A percentile compares a stretch with the other conserved stretches of the same genome.
Conservation (phyloP, 169 alveolate genomes). For the Eimeria sp. region DNA sequence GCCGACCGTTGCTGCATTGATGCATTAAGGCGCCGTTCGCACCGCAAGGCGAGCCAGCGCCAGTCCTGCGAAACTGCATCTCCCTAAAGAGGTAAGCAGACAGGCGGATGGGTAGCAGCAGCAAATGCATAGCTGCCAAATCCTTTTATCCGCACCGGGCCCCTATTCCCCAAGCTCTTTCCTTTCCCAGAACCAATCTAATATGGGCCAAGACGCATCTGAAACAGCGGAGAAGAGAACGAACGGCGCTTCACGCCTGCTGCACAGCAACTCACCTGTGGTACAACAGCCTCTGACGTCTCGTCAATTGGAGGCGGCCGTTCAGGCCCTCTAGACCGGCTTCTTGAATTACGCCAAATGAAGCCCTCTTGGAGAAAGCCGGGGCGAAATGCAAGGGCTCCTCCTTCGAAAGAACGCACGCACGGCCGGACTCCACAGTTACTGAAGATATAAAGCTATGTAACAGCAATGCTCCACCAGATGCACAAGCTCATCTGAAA, state of each 20-base stretch:
- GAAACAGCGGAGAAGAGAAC: not conserved
- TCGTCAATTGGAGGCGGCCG: constrained; percentile 82
- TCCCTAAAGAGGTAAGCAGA: constrained; percentile 28
- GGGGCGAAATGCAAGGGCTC: not conserved
- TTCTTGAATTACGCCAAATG: not conserved
- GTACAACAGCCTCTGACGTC: constrained; percentile 57
- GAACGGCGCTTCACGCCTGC: not conserved
- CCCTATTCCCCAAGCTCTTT: not conserved
- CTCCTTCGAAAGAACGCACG: not conserved
- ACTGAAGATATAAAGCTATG: not conserved
- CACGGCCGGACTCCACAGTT: not conserved
- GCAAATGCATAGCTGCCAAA: not conserved
- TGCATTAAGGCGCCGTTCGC: constrained; percentile 87
- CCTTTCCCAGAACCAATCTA: not conserved
- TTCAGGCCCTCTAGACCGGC: constrained; percentile 58
- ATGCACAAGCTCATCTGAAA: not conserved
- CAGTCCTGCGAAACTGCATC: constrained; percentile 89
- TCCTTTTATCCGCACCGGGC: not conserved
- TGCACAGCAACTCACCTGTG: constrained; percentile 20
- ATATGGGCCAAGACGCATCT: not conserved
- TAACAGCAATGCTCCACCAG: not conserved
- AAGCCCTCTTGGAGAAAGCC: constrained; percentile 21
- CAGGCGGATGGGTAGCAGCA: not conserved
- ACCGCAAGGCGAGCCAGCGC: constrained; percentile 89
- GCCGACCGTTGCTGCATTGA: constrained; percentile 83